phyloP scores from a whole-genome alignment of 2,329 filamentous ascomycete genomes.

The Alternaria alternata region DNA sequence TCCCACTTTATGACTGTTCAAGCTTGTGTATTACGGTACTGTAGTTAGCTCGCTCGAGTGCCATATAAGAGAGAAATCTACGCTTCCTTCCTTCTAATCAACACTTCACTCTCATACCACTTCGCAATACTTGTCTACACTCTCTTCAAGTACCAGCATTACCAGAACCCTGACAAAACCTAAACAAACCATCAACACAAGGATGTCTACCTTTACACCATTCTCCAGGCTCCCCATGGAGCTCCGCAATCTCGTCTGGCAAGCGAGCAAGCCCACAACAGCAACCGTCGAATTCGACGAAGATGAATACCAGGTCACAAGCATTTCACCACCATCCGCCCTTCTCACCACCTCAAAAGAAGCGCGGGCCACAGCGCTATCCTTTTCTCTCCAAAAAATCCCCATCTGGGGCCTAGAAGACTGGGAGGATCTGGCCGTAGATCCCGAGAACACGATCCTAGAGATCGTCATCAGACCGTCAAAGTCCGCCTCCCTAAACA shows the following conservation, averaged over 20 bases:
- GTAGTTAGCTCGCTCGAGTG: neutral
- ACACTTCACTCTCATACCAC: neutral
- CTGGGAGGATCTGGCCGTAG: conserved; percentile 16
- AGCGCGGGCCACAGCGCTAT: conserved; percentile 12
- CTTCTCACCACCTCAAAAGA: conserved; percentile 17
- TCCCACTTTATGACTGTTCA: neutral
- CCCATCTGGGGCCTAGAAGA: conserved; percentile 15
- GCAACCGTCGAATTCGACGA: conserved; percentile 10
- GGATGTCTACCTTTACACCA: conserved; percentile 5
- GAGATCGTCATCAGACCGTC: conserved; percentile 18
- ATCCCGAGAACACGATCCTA: conserved; percentile 14
- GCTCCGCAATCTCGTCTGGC: conserved; percentile 8
- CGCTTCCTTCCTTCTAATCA: neutral
- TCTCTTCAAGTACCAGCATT: neutral
- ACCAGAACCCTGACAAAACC: neutral
- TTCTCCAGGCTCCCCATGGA: conserved; percentile 11
- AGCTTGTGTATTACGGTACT: neutral
- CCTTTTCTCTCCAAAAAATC: conserved; percentile 7
- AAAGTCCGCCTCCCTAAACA: conserved; percentile 11
- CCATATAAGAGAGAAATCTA: neutral
- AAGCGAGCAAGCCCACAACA: conserved; percentile 2
- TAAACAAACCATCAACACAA: neutral
- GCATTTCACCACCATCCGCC: conserved; percentile 14
- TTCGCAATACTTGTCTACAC: neutral
- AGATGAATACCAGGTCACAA: conserved; percentile 14